Base-by-base conservation (phyloP, 179 eudicot genomes). In the Nepenthes alata region DNA sequence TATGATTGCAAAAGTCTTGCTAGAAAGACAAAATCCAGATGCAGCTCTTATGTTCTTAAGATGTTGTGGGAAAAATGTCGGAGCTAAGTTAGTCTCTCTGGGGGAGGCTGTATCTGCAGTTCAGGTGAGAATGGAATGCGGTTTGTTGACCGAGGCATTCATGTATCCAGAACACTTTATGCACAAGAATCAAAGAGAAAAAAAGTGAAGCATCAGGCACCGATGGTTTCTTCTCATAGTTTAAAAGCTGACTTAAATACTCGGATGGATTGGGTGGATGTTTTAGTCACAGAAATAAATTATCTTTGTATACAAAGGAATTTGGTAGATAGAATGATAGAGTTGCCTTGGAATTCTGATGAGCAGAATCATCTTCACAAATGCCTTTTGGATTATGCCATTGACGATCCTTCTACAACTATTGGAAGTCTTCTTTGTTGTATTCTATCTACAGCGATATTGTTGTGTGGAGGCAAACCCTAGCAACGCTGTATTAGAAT, bases 31-130 rank as follows among this genome's bases (percentile, higher is more conserved):
- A 71, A 75, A 78, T 69, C 84, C 96, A 60, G 95, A 91, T 83
- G 83, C 88, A 67, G 96, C 98, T 66, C 91, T 91, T 69, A 89
- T 89, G 98, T 88, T 83, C 75, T 69, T 89, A 68, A 80, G 98
- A 61, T 89, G 89, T 86, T 84, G 83, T 63, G 91, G 98, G 53
- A 81, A 72, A 74, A 96, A 91, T 73, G 79, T 77, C 60, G 84
- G 82, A 55, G 63, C 86, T 60, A 74, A 79, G 57, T 65, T 75
- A 67, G 67, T 75, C 72, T 83, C 98, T 64, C 79, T 89, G 65
- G 68, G 74, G 50, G 96, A 91, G 74, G 93, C 95, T 63, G 85
- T 89, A 48, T 89, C 98, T 47, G 89, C 86, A 37, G 86, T 86
- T 61, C 74, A 95, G 47, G 87, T 89, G 52, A 81, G 89, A 70